These are phyloP conservation scores for Grigorovia humatica DNA, from an alignment of 805 yeast species.

Conservation along the genomic window DNA sequence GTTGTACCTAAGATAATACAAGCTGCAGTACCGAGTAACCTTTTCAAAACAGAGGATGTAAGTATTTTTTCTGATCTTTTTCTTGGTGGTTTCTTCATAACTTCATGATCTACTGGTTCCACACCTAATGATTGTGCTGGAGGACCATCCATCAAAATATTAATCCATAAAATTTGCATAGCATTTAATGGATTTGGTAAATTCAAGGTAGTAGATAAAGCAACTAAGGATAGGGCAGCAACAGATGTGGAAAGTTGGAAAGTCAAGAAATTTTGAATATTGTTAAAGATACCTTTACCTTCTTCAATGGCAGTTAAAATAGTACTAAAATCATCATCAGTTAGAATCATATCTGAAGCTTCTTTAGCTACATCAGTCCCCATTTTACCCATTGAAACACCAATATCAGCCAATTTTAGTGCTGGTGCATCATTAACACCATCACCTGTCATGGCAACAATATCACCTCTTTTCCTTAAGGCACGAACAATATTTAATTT, in stretches of 20 bases:
- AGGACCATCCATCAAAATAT: constrained; percentile 97
- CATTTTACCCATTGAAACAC: constrained; percentile 85
- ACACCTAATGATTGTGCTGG: constrained; percentile 98
- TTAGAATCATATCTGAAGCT: constrained; percentile 94
- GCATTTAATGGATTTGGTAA: constrained; percentile 93
- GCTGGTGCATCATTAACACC: constrained; percentile 99
- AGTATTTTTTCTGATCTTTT: constrained; percentile 75
- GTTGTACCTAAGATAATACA: constrained; percentile 80
- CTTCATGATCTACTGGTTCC: constrained; percentile 93
- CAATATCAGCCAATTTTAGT: constrained; percentile 90
- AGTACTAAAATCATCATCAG: constrained; percentile 94
- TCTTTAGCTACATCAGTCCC: constrained; percentile 99
- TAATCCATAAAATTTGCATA: constrained; percentile 97
- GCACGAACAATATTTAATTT: constrained; percentile 85
- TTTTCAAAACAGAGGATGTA: constrained; percentile 53
- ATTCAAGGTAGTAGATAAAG: constrained; percentile 75
- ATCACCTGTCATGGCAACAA: constrained; percentile 98
- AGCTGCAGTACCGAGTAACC: constrained; percentile 67
- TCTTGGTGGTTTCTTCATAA: constrained; percentile 95
- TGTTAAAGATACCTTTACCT: constrained; percentile 94
- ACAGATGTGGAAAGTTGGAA: constrained; percentile 94
- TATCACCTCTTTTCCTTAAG: constrained; percentile 79
- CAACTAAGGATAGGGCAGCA: constrained; percentile 86
- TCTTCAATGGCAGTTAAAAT: constrained; percentile 90
- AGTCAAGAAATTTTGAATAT: constrained; percentile 88